Conservation (phyloP, 805 yeast genomes). For the Candida corydali region DNA sequence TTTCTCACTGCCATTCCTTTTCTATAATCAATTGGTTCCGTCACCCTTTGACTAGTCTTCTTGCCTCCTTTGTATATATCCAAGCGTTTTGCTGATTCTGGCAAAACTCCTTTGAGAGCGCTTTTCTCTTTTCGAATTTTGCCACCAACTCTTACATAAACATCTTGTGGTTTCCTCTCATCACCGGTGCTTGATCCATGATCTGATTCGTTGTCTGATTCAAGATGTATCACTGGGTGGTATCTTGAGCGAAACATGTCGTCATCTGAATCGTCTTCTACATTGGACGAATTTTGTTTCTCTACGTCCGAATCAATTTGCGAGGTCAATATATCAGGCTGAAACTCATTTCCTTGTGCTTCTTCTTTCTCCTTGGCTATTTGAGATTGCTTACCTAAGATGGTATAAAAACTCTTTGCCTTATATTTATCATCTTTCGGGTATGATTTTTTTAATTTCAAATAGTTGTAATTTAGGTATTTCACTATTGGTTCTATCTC, state of each 20-base stretch:
- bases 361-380: constrained; percentile 8
- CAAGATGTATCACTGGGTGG: constrained; percentile 2
- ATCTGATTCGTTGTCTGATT: constrained; percentile 1
- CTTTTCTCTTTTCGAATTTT: constrained; percentile 22
- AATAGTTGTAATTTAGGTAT: constrained; percentile 32
- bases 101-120: constrained; percentile 33
- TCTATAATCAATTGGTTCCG: constrained; percentile 16
- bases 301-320: not conserved
- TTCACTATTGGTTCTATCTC: constrained; percentile 30
- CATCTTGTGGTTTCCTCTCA: constrained; percentile 3
- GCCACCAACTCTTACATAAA: constrained; percentile 23
- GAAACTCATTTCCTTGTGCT: constrained; percentile 9
- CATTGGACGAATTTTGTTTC: not conserved
- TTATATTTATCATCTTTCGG: constrained; percentile 38
- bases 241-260: not conserved
- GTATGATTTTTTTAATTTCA: constrained; percentile 24
- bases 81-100: constrained; percentile 37
- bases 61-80: constrained; percentile 15
- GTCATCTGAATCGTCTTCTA: constrained; percentile 2
- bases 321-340: constrained; percentile 4
- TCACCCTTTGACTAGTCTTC: constrained; percentile 3
- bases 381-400: constrained; percentile 23
- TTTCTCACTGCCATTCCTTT: constrained; percentile 37
- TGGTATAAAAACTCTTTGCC: constrained; percentile 34
- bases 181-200: not conserved